Evolutionary conservation across 2,329 filamentous ascomycete genomes (phyloP), one percentile per base, ranked within the genome.

Genomic region (Nemania sp.): DNA sequence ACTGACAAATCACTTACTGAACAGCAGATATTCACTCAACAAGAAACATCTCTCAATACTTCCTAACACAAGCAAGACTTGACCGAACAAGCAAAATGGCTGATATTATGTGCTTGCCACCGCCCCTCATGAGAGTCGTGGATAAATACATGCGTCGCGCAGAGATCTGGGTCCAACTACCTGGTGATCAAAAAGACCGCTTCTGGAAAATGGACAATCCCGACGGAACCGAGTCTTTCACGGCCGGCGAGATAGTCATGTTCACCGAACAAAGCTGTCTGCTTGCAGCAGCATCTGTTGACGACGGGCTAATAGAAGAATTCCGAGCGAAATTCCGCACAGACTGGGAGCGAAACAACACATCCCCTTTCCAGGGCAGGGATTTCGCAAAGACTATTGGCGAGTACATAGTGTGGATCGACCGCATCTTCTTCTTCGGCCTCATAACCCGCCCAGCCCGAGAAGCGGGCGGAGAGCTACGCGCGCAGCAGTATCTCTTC

Each of bases 401-500:
- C 15, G 39, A 54, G 14, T 39, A 54, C 8, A 4, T 46, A 6
- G 41, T 40, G 12, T 52, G 49, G 49, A 46, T 46, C 5, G 49
- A 46, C 19, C 41, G 23, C 4, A n/a, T 52, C 3, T 52, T 52
- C 34, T 46, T 46, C 34, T 52, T 52, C n/a, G 41, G 49, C 3
- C 6, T 46, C 14, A 31, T 52, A 12, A 46, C 41, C 14, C 41
- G n/a, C 31, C 31, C 31, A 4, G 7, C 7, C 14, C 28, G 4
- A 12, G 28, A 11, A 31, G 12, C 6, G 26, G 26, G 12, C 26
- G 31, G n/a, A 4, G 17, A 14, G 15, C 17, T 34, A 8, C 14
- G 15, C 8, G 4, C 31, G 14, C 2, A 8, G 7, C 3, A 15
- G 31, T 8, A 14, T 7, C 3, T 15, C 12, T 5, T 34, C 12